phyloP scores from a whole-genome alignment of 192 early-diverging fungal genomes.

The Coemansia sp. region DNA sequence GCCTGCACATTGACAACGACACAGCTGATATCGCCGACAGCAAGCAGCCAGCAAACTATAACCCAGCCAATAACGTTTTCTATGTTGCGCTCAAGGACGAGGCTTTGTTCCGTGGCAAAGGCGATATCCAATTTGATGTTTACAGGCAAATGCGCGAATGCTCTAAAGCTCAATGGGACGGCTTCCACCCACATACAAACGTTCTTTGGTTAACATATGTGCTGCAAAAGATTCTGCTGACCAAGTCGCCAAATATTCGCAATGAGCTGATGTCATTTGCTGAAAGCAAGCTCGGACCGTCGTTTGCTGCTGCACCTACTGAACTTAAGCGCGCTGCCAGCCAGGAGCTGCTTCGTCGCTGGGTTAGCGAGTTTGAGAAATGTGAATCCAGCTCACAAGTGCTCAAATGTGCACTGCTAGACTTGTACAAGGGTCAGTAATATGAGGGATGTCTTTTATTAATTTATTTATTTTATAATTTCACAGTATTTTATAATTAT shows the following conservation, averaged over 20 bases:
- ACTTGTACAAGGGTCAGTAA: conserved; percentile 47
- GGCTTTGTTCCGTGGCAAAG: conserved; percentile 53
- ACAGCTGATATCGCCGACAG: conserved; percentile 5
- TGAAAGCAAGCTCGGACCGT: conserved; percentile 37
- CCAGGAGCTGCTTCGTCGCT: conserved; percentile 47
- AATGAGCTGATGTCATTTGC: conserved; percentile 44
- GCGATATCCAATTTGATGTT: conserved; percentile 72
- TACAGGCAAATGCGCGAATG: conserved; percentile 64
- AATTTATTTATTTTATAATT: no score
- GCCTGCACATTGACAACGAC: conserved; percentile 55
- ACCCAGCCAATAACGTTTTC: conserved; percentile 48
- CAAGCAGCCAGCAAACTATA: conserved; percentile 34
- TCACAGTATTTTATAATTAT: no score
- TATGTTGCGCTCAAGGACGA: conserved; percentile 55
- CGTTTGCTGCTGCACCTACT: conserved; percentile 11
- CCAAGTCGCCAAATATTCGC: conserved; percentile 34
- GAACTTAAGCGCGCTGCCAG: conserved; percentile 34
- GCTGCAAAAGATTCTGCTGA: conserved; percentile 48
- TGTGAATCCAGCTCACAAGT: conserved; percentile 45
- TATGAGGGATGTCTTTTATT: no score
- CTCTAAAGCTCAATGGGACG: conserved; percentile 35
- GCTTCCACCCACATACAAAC: conserved; percentile 45
- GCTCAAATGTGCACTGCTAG: conserved; percentile 43
- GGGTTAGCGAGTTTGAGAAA: conserved; percentile 49
- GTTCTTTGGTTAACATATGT: conserved; percentile 47